A percentile compares a stretch with the other conserved stretches of the same genome.
Evolutionary conservation across 1,284 basidiomycete species (phyloP).

Genomic region (Golubevia pallescens): DNA sequence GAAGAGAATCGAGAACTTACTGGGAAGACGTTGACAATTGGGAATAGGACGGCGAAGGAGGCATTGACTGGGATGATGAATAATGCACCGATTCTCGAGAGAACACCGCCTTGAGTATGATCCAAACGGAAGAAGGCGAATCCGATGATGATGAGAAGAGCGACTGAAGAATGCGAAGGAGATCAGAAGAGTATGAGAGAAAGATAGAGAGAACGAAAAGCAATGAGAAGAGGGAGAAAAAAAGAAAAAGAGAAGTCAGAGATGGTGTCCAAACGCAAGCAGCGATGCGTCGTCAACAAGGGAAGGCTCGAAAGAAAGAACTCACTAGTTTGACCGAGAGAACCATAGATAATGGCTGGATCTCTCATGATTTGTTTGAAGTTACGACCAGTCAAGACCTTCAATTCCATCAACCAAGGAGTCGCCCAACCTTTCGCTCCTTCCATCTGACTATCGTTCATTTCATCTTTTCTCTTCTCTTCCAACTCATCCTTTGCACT

Average conservation of each 20-base stretch:
- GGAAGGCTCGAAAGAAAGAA: no score
- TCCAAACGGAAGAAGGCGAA: conserved; percentile 33
- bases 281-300: no score
- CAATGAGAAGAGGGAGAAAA: no score
- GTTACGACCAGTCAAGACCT: conserved; percentile 22
- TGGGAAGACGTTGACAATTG: conserved; percentile 17
- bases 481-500: background rate
- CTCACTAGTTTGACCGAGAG: conserved; percentile 8
- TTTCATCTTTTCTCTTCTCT: background rate
- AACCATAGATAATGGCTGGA: conserved; percentile 11
- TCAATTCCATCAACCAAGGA: conserved; percentile 29
- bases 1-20: no score
- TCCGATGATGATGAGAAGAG: conserved; percentile 34
- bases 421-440: conserved; percentile 22
- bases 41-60: conserved; percentile 24
- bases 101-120: conserved; percentile 23
- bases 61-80: conserved; percentile 40
- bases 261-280: no score
- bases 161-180: conserved; percentile 25
- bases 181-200: conserved; percentile 6
- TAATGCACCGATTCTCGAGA: conserved; percentile 31
- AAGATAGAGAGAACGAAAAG: no score
- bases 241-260: no score
- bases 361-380: conserved; percentile 33
- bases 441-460: background rate